Conservation (phyloP, 192 early-diverging fungal genomes). For the Gonapodya sp. region DNA sequence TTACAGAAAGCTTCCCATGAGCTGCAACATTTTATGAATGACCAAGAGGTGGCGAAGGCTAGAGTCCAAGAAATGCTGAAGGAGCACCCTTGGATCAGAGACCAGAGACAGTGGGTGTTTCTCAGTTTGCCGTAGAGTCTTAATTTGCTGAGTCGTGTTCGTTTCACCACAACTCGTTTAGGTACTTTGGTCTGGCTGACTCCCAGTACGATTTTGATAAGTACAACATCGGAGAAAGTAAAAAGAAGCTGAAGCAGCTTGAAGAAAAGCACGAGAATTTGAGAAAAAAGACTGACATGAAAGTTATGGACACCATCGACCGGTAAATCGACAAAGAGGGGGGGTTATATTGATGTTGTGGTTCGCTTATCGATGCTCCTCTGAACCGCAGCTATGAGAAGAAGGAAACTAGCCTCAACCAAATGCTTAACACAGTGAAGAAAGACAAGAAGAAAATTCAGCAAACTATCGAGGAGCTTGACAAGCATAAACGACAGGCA, state of each 20-base stretch:
- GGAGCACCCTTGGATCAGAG: constrained; percentile 66
- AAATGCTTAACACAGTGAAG: constrained; percentile 80
- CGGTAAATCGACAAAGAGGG: too few species aligned
- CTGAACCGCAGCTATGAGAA: constrained; percentile 64
- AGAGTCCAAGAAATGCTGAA: constrained; percentile 37
- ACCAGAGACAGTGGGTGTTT: constrained; percentile 65
- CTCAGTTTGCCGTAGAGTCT: neutral
- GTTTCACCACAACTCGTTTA: constrained; percentile 20
- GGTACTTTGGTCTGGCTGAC: constrained; percentile 71
- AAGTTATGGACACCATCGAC: constrained; percentile 94
- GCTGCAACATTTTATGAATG: constrained; percentile 57
- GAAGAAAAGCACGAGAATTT: constrained; percentile 67
- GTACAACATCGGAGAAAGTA: constrained; percentile 61
- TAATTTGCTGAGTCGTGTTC: neutral
- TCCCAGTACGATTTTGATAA: constrained; percentile 78
- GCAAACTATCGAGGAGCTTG: constrained; percentile 78
- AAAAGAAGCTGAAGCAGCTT: constrained; percentile 64
- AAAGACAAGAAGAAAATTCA: constrained; percentile 94
- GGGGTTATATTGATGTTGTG: constrained; percentile 5
- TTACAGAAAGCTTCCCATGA: constrained; percentile 72
- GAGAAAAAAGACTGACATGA: constrained; percentile 77
- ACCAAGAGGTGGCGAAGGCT: constrained; percentile 38
- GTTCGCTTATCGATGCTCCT: constrained; percentile 6
- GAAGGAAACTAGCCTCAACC: constrained; percentile 68
- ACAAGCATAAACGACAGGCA: constrained; percentile 83